Conservation (phyloP, 2,329 filamentous ascomycete genomes). For the Scytalidium lignicola region DNA sequence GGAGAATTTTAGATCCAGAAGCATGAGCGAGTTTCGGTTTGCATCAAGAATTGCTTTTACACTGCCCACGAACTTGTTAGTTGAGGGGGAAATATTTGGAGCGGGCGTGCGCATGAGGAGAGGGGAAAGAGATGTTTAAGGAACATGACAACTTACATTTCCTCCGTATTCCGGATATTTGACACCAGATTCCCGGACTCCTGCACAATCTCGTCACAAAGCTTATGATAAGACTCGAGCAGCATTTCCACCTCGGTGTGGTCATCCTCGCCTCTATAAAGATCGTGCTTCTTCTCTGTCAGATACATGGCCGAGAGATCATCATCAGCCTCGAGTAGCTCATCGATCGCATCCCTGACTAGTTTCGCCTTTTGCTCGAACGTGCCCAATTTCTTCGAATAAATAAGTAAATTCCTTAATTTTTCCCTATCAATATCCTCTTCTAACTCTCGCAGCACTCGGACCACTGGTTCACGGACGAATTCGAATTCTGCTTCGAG, state of each 20-base stretch:
- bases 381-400: conserved; percentile 91
- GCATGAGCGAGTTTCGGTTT: conserved; percentile 96
- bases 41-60: conserved; percentile 96
- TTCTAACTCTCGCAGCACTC: conserved; percentile 83
- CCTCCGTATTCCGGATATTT: conserved; percentile 94
- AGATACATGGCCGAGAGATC: conserved; percentile 94
- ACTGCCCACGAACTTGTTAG: conserved; percentile 37
- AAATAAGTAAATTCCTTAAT: conserved; percentile 81
- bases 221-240: conserved; percentile 94
- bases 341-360: conserved; percentile 90
- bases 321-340: conserved; percentile 92
- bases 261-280: conserved; percentile 71
- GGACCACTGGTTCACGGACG: conserved; percentile 85
- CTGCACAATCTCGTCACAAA: conserved; percentile 96
- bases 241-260: conserved; percentile 97
- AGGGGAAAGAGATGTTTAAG: neutral
- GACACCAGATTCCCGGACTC: conserved; percentile 89
- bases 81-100: neutral
- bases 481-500: conserved; percentile 93
- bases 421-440: conserved; percentile 96
- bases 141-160: conserved; percentile 63
- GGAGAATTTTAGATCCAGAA: conserved; percentile 92
- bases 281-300: conserved; percentile 76
- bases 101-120: conserved; percentile 13
- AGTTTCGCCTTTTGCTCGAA: conserved; percentile 97